phyloP scores from a whole-genome alignment of 2,329 filamentous ascomycete species.

The Monilinia polystroma region DNA sequence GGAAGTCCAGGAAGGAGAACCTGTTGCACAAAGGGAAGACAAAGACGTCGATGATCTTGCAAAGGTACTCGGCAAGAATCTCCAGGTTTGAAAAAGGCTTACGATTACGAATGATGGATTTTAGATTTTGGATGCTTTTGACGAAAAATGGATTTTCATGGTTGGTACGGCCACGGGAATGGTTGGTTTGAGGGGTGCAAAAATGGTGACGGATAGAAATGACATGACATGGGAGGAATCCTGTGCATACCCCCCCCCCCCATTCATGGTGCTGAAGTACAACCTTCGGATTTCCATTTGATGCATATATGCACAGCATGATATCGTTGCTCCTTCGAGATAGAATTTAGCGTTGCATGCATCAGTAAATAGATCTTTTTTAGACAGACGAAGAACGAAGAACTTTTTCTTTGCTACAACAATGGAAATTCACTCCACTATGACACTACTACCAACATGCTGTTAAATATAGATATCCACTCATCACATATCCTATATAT shows the following conservation, averaged over 20 bases:
- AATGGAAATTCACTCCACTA: background rate
- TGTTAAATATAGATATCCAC: too few relatives aligned
- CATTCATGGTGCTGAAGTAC: constrained; percentile 8
- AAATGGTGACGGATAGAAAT: background rate
- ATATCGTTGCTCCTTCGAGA: constrained; percentile 5
- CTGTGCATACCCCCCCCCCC: background rate
- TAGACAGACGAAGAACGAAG: constrained; percentile 12
- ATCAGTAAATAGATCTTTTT: constrained; percentile 4
- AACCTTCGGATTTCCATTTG: background rate
- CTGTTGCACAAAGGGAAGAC: constrained; percentile 68
- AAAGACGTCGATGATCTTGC: constrained; percentile 80
- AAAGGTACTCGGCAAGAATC: constrained; percentile 53
- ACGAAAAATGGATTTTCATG: background rate
- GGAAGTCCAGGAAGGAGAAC: constrained; percentile 66
- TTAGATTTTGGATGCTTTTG: constrained; percentile 21
- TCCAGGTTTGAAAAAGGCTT: constrained; percentile 16
- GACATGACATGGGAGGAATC: background rate
- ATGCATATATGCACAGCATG: constrained; percentile 14
- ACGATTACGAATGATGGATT: constrained; percentile 14
- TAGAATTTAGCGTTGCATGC: background rate
- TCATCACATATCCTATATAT: too few relatives aligned
- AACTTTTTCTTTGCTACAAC: background rate
- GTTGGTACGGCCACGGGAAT: constrained; percentile 2
- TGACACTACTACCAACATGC: too few relatives aligned
- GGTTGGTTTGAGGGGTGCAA: background rate